Conservation (phyloP, 2,329 filamentous ascomycete species). For the Pestalotiopsis sp. region DNA sequence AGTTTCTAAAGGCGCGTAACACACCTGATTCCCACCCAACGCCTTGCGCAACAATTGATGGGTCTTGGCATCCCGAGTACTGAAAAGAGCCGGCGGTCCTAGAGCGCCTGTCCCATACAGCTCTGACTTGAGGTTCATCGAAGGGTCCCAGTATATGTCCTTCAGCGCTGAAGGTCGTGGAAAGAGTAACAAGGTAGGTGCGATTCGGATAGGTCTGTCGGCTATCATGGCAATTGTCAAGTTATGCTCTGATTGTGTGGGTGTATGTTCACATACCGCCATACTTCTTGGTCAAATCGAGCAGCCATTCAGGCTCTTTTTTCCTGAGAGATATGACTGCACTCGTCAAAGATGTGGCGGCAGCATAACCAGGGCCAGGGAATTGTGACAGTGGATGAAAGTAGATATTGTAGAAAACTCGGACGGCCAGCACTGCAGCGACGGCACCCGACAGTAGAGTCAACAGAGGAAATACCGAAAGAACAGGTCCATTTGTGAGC, state of each 20-base stretch:
- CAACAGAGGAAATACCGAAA: neutral
- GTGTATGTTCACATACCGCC: slow-evolving; percentile 15
- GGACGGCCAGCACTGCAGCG: neutral
- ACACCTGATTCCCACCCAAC: slow-evolving; percentile 25
- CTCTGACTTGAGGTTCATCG: slow-evolving; percentile 35
- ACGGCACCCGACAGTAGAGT: neutral
- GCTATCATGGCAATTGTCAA: slow-evolving; percentile 18
- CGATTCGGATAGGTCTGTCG: slow-evolving; percentile 37
- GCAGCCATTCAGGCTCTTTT: slow-evolving; percentile 25
- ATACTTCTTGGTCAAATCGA: slow-evolving; percentile 23
- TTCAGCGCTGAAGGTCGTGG: slow-evolving; percentile 36
- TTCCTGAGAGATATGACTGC: slow-evolving; percentile 21
- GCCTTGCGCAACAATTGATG: slow-evolving; percentile 38
- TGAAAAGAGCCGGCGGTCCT: slow-evolving; percentile 37
- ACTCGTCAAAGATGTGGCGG: slow-evolving; percentile 20
- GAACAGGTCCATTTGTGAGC: neutral
- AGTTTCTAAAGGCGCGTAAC: no score
- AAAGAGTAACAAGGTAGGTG: slow-evolving; percentile 39
- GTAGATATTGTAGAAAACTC: slow-evolving; percentile 20
- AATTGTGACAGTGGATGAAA: slow-evolving; percentile 23
- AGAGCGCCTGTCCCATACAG: slow-evolving; percentile 37
- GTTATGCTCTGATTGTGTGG: neutral
- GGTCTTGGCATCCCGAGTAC: slow-evolving; percentile 30
- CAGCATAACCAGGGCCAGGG: slow-evolving; percentile 24
- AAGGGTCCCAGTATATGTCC: slow-evolving; percentile 41